Evolutionary conservation across 306 rosid genomes (phyloP), one percentile per base, ranked within the genome.

Genomic region (Mucuna pruriens): DNA sequence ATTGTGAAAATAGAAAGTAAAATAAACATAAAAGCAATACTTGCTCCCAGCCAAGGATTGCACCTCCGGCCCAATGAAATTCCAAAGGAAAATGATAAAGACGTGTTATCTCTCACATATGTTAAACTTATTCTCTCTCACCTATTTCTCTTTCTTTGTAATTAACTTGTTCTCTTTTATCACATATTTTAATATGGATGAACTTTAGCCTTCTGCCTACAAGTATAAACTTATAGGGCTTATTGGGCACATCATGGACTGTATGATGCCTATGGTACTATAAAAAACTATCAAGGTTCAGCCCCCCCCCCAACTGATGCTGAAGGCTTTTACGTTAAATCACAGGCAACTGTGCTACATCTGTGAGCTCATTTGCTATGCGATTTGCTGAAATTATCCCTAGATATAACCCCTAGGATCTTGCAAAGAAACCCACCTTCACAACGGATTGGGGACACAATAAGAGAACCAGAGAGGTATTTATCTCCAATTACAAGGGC

Each of bases 391-490:
- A 48, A 58, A 58, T 20, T 7, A 7, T 19, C 76, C 29, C 51
- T 17, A 17, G 4, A 16, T 69, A 39, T 26, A 12, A 19, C 33
- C 58, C 58, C 83, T 13, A 25, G 45, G 29, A 73, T 23, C 75
- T 73, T n/a, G n/a, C 12, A 64, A 46, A 33, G 16, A 62, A 33
- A 46, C 78, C 44, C 20, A 46, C 54, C 78, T 71, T 71, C 73
- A 13, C 19, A 34, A 71, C 34, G 23, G 16, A 46, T 25, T 46
- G 40, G 55, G 6, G 22, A 54, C 11, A 23, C 34, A 3, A 66
- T 15, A 42, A 5, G 36, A 26, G 44, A 3, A 66, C 10, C 26
- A 5, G 36, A 26, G 44, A 23, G 51, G 62, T 17, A 29, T 23
- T 57, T n/a, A 55, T 68, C 48, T 40, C 77, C 71, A 58, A 57